Percentiles rank a stretch among this genome's conserved stretches.
Evolutionary conservation across 805 yeast genomes (phyloP).

Genomic region (Starmerella geochares): DNA sequence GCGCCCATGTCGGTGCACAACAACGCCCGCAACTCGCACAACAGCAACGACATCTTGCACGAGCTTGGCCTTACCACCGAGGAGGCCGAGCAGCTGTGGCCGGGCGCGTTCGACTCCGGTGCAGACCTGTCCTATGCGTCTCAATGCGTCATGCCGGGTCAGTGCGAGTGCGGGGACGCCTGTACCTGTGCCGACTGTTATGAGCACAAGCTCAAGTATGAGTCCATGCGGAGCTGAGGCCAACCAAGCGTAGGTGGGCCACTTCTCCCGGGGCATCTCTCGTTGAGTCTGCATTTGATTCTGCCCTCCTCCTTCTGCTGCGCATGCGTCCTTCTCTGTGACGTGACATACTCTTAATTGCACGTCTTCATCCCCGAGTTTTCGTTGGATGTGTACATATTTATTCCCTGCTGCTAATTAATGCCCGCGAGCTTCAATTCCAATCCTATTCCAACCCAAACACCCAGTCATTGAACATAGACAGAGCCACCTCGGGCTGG

Average conservation of each 20-base stretch:
- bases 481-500: slow-evolving; percentile 70
- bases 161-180: slow-evolving; percentile 33
- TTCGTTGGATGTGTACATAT: slow-evolving; percentile 1
- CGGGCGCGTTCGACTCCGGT: slow-evolving; percentile 20
- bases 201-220: slow-evolving; percentile 20
- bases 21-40: slow-evolving; percentile 4
- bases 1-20: slow-evolving; percentile 31
- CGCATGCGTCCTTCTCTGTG: too few relatives aligned
- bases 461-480: slow-evolving; percentile 79
- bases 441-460: not conserved
- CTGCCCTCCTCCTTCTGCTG: too few relatives aligned
- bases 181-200: slow-evolving; percentile 33
- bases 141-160: slow-evolving; percentile 33
- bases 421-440: not conserved
- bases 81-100: slow-evolving; percentile 26
- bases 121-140: slow-evolving; percentile 28
- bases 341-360: too few relatives aligned
- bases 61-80: slow-evolving; percentile 25
- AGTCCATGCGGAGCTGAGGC: not conserved
- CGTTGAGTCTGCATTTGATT: too few relatives aligned
- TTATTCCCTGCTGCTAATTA: too few relatives aligned
- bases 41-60: slow-evolving; percentile 18
- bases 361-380: too few relatives aligned
- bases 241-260: too few relatives aligned
- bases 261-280: too few relatives aligned